Percentiles rank a stretch among this genome's conserved stretches.
These are phyloP conservation scores for Nigrospora sphaerica DNA, from an alignment of 2,329 filamentous ascomycete species.

Conservation along the genomic window DNA sequence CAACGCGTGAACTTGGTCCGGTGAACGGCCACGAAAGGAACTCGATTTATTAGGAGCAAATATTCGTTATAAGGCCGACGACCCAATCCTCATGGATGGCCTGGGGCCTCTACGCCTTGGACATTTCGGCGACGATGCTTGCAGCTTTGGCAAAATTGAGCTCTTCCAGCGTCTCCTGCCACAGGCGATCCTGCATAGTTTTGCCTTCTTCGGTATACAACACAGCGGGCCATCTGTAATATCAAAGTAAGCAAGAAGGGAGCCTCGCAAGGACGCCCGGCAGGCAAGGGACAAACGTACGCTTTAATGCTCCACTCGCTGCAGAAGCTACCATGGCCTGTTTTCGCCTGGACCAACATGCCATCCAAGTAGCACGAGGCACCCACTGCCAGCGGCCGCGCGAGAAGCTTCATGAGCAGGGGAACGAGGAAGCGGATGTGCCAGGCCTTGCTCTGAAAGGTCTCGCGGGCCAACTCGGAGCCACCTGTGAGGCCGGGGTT, in stretches of 20 bases:
- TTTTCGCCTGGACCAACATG: background rate
- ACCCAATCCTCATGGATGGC: too few relatives aligned
- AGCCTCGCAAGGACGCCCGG: too few relatives aligned
- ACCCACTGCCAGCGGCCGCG: background rate
- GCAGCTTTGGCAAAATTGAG: constrained; percentile 12
- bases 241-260: background rate
- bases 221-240: constrained; percentile 12
- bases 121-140: too few relatives aligned
- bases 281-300: background rate
- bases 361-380: constrained; percentile 2
- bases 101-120: too few relatives aligned
- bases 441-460: background rate
- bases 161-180: constrained; percentile 21
- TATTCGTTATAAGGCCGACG: too few relatives aligned
- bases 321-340: background rate
- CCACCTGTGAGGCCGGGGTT: constrained; percentile 12
- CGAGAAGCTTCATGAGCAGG: background rate
- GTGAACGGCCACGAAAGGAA: too few relatives aligned
- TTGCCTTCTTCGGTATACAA: constrained; percentile 15
- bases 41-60: too few relatives aligned
- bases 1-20: too few relatives aligned
- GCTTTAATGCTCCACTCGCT: constrained; percentile 2
- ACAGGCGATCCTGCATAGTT: constrained; percentile 11
- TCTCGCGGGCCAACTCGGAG: constrained; percentile 8
- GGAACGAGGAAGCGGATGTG: background rate